Conservation (phyloP, 345 rosid species). For the Aurinia saxatilis region DNA sequence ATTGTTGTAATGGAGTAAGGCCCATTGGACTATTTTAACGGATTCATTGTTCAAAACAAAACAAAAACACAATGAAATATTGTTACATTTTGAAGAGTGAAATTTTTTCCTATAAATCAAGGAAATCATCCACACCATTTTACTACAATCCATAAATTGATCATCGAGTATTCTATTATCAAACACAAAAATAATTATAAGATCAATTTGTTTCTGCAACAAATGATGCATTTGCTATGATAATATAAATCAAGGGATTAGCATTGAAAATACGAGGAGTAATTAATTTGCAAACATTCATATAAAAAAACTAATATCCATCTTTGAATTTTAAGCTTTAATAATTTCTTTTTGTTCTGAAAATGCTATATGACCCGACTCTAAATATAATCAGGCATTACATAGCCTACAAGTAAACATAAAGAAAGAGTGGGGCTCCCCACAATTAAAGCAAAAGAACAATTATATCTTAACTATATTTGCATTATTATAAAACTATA, state of each 20-base stretch:
- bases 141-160: no score
- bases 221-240: no score
- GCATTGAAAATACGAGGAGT: not conserved
- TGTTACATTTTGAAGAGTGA: no score
- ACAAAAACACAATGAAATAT: no score
- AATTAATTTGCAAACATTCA: not conserved
- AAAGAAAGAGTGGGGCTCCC: conserved; percentile 20
- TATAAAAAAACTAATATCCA: not conserved
- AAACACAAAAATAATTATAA: no score
- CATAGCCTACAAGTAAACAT: conserved; percentile 25
- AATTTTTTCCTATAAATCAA: no score
- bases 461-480: not conserved
- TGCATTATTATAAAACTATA: not conserved
- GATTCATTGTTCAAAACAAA: no score
- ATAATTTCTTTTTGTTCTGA: not conserved
- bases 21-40: no score
- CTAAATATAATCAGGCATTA: conserved; percentile 24
- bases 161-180: no score
- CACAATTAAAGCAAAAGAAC: conserved; percentile 21
- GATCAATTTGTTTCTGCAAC: no score
- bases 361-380: conserved; percentile 27
- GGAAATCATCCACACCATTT: no score
- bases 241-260: not conserved
- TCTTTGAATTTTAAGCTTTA: not conserved
- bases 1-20: no score